Base-by-base conservation (phyloP, 2,329 filamentous ascomycete species). In the Apiospora kogelbergensis region DNA sequence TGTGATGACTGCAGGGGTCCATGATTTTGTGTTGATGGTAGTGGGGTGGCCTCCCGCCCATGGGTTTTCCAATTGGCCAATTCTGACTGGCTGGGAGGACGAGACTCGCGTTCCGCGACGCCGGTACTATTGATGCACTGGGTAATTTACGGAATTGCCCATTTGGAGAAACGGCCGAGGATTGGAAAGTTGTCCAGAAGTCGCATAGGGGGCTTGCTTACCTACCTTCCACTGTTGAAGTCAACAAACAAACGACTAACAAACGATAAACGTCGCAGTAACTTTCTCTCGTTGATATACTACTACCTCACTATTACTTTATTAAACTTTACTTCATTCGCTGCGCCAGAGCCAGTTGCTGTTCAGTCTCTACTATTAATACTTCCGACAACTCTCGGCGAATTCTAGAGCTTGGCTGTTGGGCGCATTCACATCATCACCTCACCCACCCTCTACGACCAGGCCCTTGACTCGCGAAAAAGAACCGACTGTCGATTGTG, bases 11-110 rank as follows among this genome's bases (percentile, higher is more conserved):
- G 30, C 53, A 60, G 30, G 53, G 53, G 53, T 30, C 53, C 53
- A 33, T 13, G 53, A 17, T 60, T n/a, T 7, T 60, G 30, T 60
- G 20, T 37, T 33, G 11, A n/a, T 53, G 46, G 46, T n/a, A 37
- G 53, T 60, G 53, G 53, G 53, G 53, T 37, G 2, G 1, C 13
- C 30, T 30, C 53, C 30, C 37, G 13, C 2, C 3, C 53, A 60
- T n/a, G 53, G 53, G 22, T 20, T 68, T 68, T 45, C 57, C 57
- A 63, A 68, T 68, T 68, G 67, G 57, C 17, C 67, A 44, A 44
- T 63, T 33, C 9, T 68, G 60, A 63, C 40, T 64, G 67, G 67
- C 26, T 48, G 20, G 53, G 2, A 5, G 53, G 53, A 37, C 53
- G 30, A 30, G 37, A 41, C 26, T 48, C 42, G 65, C 22, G 17